Percentiles rank a stretch among this genome's conserved stretches.
phyloP scores from a whole-genome alignment of 352 stramenopile genomes.

The Plasmopara viticola region DNA sequence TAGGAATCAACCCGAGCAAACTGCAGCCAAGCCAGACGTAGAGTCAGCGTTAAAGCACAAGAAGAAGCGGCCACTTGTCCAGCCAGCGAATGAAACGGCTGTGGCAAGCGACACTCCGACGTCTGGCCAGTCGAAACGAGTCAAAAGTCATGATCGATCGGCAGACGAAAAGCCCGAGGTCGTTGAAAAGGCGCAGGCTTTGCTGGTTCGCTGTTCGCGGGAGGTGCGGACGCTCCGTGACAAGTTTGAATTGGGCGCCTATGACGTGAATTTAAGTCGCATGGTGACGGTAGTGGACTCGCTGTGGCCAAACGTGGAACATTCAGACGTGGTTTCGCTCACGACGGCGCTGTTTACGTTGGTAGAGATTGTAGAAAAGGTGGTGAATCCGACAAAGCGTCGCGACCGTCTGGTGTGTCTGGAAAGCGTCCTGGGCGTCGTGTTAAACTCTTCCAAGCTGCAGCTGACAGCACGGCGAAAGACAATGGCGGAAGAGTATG shows the following conservation, averaged over 20 bases:
- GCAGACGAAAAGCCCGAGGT: conserved; percentile 13
- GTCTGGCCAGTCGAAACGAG: conserved; percentile 3
- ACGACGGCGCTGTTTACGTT: conserved; percentile 33
- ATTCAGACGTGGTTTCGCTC: conserved; percentile 30
- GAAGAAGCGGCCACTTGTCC: conserved; percentile 23
- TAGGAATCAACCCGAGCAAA: conserved; percentile 17
- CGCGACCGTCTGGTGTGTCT: conserved; percentile 46
- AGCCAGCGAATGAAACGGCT: conserved; percentile 14
- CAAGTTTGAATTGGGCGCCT: conserved; percentile 35
- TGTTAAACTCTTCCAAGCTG: conserved; percentile 25
- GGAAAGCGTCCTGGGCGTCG: conserved; percentile 32
- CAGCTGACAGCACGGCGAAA: conserved; percentile 22
- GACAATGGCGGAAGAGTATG: conserved; percentile 36
- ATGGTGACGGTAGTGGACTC: conserved; percentile 42
- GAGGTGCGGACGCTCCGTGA: conserved; percentile 31
- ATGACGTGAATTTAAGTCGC: conserved; percentile 37
- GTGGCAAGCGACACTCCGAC: background rate
- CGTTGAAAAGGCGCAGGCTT: conserved; percentile 20
- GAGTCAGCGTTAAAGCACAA: conserved; percentile 14
- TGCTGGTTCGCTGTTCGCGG: conserved; percentile 23
- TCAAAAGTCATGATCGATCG: background rate
- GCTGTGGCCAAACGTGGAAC: conserved; percentile 30
- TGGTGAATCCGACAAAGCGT: conserved; percentile 28
- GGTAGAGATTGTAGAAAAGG: conserved; percentile 38
- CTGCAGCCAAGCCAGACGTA: conserved; percentile 2